phyloP scores from a whole-genome alignment of 1,284 basidiomycete genomes.

The Pholiota adiposa region DNA sequence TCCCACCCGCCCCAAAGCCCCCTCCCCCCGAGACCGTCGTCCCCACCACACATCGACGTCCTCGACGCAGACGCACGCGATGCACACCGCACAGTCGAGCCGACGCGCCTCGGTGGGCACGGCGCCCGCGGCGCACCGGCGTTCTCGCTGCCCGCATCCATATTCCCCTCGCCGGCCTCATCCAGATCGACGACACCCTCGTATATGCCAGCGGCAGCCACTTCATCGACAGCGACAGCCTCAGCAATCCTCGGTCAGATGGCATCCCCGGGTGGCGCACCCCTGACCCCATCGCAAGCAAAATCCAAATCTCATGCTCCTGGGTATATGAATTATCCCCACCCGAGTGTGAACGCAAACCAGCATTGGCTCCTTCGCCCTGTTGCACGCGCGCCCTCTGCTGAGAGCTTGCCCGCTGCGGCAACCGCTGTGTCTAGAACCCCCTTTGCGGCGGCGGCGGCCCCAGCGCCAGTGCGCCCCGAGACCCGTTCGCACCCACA shows the following conservation, averaged over 20 bases:
- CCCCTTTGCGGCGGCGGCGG: background rate
- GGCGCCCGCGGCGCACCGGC: background rate
- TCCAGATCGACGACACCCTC: background rate
- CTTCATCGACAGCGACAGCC: background rate
- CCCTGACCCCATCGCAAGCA: background rate
- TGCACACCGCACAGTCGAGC: background rate
- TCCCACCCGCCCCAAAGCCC: background rate
- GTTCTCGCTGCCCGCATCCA: background rate
- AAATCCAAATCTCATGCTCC: background rate
- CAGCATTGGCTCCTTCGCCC: conserved; percentile 6
- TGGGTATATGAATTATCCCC: background rate
- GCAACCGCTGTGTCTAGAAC: background rate
- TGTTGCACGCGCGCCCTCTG: background rate
- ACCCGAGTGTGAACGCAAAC: background rate
- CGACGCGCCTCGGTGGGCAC: background rate
- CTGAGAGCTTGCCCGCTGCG: background rate
- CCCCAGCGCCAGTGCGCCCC: background rate
- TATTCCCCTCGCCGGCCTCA: background rate
- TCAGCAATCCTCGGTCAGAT: background rate
- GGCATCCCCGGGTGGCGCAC: background rate
- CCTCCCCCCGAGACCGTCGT: background rate
- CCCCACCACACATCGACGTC: background rate
- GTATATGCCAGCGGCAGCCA: background rate
- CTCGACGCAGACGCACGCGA: background rate
- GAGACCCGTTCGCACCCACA: background rate